Conservation (phyloP, 345 rosid species). For the Limnanthes douglasii region DNA sequence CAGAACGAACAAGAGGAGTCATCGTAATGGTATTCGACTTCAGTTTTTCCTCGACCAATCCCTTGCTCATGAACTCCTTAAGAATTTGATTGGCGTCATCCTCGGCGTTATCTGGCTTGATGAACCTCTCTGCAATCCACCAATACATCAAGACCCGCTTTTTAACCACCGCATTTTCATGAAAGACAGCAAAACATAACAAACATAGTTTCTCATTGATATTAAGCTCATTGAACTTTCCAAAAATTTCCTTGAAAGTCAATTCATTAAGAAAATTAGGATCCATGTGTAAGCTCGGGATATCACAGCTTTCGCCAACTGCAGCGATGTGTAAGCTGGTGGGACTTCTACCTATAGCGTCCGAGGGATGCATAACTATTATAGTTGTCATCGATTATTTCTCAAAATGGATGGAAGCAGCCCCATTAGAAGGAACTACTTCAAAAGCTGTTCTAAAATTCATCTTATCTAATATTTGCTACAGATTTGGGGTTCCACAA, state of each 20-base stretch:
- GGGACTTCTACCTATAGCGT: no score
- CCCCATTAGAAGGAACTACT: no score
- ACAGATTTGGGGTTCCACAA: no score
- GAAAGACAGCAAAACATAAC: slow-evolving; percentile 29
- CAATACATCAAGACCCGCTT: slow-evolving; percentile 30
- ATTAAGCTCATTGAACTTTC: slow-evolving; percentile 4
- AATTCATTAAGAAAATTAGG: no score
- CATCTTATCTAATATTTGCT: no score
- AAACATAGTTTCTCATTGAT: slow-evolving; percentile 8
- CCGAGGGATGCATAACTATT: no score
- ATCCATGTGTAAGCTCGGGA: no score
- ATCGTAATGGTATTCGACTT: slow-evolving; percentile 19
- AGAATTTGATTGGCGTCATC: slow-evolving; percentile 11
- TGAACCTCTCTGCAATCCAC: slow-evolving; percentile 42
- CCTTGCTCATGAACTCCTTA: slow-evolving; percentile 1
- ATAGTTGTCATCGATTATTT: no score
- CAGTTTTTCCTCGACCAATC: slow-evolving; percentile 16
- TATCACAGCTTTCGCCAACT: no score
- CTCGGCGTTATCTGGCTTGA: background rate
- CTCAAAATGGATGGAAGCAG: no score
- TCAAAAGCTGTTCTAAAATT: no score
- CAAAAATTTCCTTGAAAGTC: background rate
- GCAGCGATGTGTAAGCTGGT: no score
- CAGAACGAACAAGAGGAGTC: slow-evolving; percentile 25
- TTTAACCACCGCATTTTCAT: slow-evolving; percentile 24